Base-by-base conservation (phyloP, 441 rosid genomes). In the Gossypium schwendimanii region DNA sequence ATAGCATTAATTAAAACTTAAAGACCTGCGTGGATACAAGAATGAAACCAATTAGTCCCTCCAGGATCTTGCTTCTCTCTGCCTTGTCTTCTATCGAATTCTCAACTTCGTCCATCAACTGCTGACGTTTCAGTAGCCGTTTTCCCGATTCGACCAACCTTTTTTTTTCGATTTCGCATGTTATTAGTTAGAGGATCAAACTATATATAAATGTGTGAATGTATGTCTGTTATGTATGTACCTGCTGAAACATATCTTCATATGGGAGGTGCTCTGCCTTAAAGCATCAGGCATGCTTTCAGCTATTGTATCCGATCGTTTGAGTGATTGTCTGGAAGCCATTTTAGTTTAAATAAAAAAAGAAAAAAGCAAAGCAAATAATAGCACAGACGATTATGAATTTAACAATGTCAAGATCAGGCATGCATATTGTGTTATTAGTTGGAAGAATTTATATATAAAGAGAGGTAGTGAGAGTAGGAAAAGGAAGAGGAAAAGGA, bases 21-120 rank as follows among this genome's bases (percentile, higher is more conserved):
- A 31, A 4, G 11, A 87, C 97, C 87, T 83, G 91, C 61, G 94
- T 91, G 75, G 86, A 80, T 24, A 78, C 77, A 67, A 91, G 80
- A 70, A 94, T 89, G 83, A 89, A 90, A 74, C 97, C 97, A 69
- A 94, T 89, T 45, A 90, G 76, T 47, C 92, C 97, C 15, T 89
- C 93, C 18, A 89, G 73, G 72, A 92, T 83, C 77, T 84, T 85
- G 68, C 69, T 78, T 69, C 88, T 86, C 75, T 90, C 95, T 6
- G 0, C 61, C 71, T 80, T 64, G 75, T 89, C 97, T 63, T 83
- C 89, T 15, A 94, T 82, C 33, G 89, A 78, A 70, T 80, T 78
- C 72, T 88, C 85, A 68, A 92, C 24, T 78, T 92, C 95, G 7
- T 71, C 88, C 93, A 87, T 85, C 64, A 94, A 64, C 74, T 87